phyloP scores from a whole-genome alignment of 2,329 filamentous ascomycete species.

The Cytospora paraplurivora region DNA sequence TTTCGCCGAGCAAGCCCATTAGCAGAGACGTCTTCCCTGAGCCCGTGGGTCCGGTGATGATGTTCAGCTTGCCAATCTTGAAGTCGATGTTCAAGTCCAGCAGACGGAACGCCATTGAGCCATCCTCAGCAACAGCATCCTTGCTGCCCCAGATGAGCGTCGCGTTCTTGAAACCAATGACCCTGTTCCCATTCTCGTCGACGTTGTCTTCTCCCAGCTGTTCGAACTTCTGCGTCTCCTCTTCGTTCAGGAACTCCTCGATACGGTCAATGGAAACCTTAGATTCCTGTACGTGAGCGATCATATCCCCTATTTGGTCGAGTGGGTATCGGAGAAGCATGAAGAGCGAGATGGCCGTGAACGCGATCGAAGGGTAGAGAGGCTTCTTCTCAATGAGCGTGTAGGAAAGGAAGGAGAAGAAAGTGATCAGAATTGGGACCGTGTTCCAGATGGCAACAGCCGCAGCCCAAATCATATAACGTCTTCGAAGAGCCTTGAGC shows the following conservation, averaged over 20 bases:
- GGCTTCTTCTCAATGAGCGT: slow-evolving; percentile 88
- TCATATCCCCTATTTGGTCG: slow-evolving; percentile 97
- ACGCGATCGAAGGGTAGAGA: slow-evolving; percentile 88
- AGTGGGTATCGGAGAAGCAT: slow-evolving; percentile 89
- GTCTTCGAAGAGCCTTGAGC: slow-evolving; percentile 73
- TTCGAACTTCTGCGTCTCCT: slow-evolving; percentile 93
- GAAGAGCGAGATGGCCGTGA: slow-evolving; percentile 94
- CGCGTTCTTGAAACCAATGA: slow-evolving; percentile 82
- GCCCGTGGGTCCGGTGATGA: slow-evolving; percentile 90
- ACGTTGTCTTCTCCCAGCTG: slow-evolving; percentile 74
- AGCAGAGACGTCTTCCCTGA: slow-evolving; percentile 94
- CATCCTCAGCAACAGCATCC: slow-evolving; percentile 61
- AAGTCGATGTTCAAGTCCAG: slow-evolving; percentile 85
- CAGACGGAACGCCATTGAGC: slow-evolving; percentile 76
- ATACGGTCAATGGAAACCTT: slow-evolving; percentile 97
- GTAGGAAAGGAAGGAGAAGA: slow-evolving; percentile 93
- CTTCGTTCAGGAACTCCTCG: slow-evolving; percentile 88
- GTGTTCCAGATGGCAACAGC: slow-evolving; percentile 97
- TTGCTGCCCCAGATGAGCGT: slow-evolving; percentile 88
- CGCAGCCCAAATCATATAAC: slow-evolving; percentile 88
- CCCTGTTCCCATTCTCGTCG: slow-evolving; percentile 67
- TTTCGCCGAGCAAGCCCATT: slow-evolving; percentile 95
- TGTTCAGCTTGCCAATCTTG: slow-evolving; percentile 81
- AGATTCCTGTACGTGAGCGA: slow-evolving; percentile 95
- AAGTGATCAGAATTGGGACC: slow-evolving; percentile 91